phyloP scores from a whole-genome alignment of 345 rosid species.

The Eucalyptus cloeziana region DNA sequence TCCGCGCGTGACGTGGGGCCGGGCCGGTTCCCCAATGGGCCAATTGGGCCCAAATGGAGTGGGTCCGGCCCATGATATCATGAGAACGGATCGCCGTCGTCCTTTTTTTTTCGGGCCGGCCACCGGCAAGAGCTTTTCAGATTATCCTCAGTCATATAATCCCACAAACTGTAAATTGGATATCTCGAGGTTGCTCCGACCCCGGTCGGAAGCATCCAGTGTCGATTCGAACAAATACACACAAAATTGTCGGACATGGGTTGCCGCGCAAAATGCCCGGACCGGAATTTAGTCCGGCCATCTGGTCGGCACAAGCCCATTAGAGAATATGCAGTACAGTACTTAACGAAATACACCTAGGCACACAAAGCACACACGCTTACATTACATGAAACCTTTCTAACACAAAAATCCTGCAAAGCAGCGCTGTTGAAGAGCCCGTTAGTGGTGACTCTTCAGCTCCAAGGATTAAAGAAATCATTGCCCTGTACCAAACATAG shows the following conservation, averaged over 20 bases:
- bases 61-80: neutral
- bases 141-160: neutral
- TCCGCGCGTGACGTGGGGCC: neutral
- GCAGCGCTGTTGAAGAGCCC: neutral
- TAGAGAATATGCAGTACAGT: neutral
- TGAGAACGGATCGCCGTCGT: neutral
- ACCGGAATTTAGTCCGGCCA: neutral
- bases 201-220: neutral
- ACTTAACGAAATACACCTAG: neutral
- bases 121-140: neutral
- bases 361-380: neutral
- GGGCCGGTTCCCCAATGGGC: neutral
- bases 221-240: neutral
- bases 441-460: neutral
- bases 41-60: neutral
- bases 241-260: neutral
- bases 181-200: neutral
- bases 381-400: neutral
- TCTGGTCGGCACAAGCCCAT: neutral
- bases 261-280: neutral
- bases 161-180: neutral
- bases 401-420: neutral
- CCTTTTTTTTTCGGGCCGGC: neutral
- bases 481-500: neutral
- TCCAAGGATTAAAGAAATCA: neutral